A percentile compares a stretch with the other conserved stretches of the same genome.
Evolutionary conservation across 2,329 filamentous ascomycete species (phyloP).

Genomic region (Fusarium sp.): DNA sequence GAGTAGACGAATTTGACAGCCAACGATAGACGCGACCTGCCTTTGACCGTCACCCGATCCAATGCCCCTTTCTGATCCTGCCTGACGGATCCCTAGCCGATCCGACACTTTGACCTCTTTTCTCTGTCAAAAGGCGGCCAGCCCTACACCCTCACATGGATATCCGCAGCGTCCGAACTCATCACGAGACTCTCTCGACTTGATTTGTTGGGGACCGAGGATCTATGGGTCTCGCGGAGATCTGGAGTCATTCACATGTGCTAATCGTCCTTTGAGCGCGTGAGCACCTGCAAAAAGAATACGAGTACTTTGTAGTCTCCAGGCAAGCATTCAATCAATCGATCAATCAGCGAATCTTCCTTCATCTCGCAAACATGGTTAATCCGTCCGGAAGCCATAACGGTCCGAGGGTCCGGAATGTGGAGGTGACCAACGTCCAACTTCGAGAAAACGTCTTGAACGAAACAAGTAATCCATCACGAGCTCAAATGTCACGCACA

Average conservation of each 20-base stretch:
- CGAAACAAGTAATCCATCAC: slow-evolving; percentile 2
- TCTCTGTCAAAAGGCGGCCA: background rate
- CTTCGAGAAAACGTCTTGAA: background rate
- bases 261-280: slow-evolving; percentile 29
- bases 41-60: background rate
- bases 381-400: slow-evolving; percentile 25
- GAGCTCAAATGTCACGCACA: background rate
- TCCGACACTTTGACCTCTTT: slow-evolving; percentile 8
- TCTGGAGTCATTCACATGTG: slow-evolving; percentile 31
- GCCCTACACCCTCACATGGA: slow-evolving; percentile 12
- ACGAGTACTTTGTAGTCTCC: slow-evolving; percentile 15
- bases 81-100: background rate
- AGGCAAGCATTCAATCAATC: background rate
- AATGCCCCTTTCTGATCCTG: slow-evolving; percentile 20
- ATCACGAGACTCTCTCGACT: slow-evolving; percentile 23
- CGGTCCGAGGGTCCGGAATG: slow-evolving; percentile 19
- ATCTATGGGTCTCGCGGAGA: slow-evolving; percentile 15
- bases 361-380: slow-evolving; percentile 9
- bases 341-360: slow-evolving; percentile 3
- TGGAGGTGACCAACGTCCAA: slow-evolving; percentile 18
- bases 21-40: slow-evolving; percentile 12
- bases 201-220: slow-evolving; percentile 41
- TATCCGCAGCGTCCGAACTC: slow-evolving; percentile 2
- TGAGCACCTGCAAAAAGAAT: slow-evolving; percentile 32
- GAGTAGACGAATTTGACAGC: slow-evolving; percentile 25